These are phyloP conservation scores for Candida chilensis DNA, from an alignment of 805 yeast genomes.

Conservation along the genomic window DNA sequence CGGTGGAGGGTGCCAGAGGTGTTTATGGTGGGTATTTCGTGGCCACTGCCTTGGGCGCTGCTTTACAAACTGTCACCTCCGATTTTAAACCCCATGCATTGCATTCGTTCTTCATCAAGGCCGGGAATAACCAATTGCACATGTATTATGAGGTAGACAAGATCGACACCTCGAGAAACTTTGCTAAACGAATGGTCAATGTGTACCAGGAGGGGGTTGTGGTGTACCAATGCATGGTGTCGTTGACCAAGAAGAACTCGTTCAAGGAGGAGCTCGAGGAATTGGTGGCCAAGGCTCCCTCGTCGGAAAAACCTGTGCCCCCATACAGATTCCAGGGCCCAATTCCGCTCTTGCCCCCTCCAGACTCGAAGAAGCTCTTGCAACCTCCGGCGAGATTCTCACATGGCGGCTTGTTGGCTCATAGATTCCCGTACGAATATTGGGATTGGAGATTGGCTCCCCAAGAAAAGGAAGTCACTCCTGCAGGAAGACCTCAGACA, in stretches of 20 bases:
- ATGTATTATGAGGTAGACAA: slow-evolving; percentile 45
- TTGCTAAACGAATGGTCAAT: slow-evolving; percentile 41
- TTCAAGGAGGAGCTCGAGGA: not conserved
- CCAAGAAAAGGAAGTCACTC: slow-evolving; percentile 12
- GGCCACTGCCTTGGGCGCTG: slow-evolving; percentile 58
- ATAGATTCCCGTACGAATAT: slow-evolving; percentile 22
- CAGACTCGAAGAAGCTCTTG: too few species aligned
- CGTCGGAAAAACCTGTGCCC: too few species aligned
- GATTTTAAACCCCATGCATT: slow-evolving; percentile 46
- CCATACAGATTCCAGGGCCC: too few species aligned
- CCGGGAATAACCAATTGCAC: slow-evolving; percentile 37
- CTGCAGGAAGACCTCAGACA: slow-evolving; percentile 12
- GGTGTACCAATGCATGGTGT: slow-evolving; percentile 42
- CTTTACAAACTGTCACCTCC: slow-evolving; percentile 33
- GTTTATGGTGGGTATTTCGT: slow-evolving; percentile 66
- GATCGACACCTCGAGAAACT: slow-evolving; percentile 43
- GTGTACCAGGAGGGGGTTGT: slow-evolving; percentile 45
- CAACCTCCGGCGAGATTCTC: slow-evolving; percentile 12
- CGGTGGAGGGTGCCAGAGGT: slow-evolving; percentile 44
- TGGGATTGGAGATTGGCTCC: slow-evolving; percentile 14
- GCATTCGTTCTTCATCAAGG: slow-evolving; percentile 52
- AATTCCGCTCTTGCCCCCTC: too few species aligned
- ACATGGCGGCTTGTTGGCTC: slow-evolving; percentile 18
- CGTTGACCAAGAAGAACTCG: slow-evolving; percentile 18
- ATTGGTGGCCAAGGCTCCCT: not conserved